Base-by-base conservation (phyloP, 2,329 filamentous ascomycete species). In the Ophiosphaerella herpotricha region DNA sequence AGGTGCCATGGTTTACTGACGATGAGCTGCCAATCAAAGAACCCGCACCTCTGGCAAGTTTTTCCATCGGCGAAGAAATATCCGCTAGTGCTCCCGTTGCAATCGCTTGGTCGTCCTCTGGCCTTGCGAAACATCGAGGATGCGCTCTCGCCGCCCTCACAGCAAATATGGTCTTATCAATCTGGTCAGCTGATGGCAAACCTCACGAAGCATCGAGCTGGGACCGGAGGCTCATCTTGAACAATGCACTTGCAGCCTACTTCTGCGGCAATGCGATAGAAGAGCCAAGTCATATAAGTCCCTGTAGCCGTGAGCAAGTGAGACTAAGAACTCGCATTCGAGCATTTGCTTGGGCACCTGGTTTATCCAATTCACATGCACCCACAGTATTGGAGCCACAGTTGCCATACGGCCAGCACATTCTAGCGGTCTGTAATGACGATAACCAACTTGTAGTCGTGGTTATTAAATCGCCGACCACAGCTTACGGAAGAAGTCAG, bases 31-130 rank as follows among this genome's bases (percentile, higher is more conserved):
- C 76, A 4, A 54, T 72, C 16, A 75, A 77, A 43, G 66, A 77
- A 9, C 78, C 81, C 8, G 74, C 78, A 13, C 71, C 75, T 11
- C 74, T 78, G 26, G 60, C 73, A 12, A 69, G 75, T 14, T 82
- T 81, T 60, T 85, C 83, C 0, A 62, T 85, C 21, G 84, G 82
- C 2, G 81, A 84, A 54, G 84, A 86, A 60, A 78, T 83, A 44
- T 85, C 83, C 0, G 61, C 71, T 2, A 80, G 80, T 51, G 72
- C 73, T 36, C 77, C 82, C 2, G 66, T 75, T n/a, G 70, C 71
- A 2, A 60, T 85, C 18, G 71, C 76, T 7, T 86, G 84, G 84
- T 86, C 83, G 5, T 74, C 80, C 2, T 74, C 79, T 6, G 83
- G 83, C 2, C 67, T 85, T 34, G 82, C 75, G 14, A 78, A 77